Base-by-base conservation (phyloP, 2,329 filamentous ascomycete genomes). In the Ilyonectria destructans region DNA sequence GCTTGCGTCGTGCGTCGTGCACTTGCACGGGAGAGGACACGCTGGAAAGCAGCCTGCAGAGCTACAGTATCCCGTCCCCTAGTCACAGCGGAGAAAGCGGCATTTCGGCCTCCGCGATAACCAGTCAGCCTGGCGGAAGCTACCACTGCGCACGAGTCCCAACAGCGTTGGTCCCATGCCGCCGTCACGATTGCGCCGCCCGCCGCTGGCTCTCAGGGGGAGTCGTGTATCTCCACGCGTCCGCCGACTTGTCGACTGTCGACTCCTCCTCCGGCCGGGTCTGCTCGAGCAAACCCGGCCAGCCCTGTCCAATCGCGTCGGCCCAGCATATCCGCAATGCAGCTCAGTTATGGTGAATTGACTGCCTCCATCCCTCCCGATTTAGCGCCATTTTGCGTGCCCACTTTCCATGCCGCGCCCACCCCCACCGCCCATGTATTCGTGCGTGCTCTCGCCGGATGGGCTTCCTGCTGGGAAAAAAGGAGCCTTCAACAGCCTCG, bases 291-390 rank as follows among this genome's bases (percentile, higher is more conserved):
- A 26, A 26, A 17, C n/a, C 15, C 17, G 15, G 7, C 15, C 40
- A 9, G 40, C 40, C n/a, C 15, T 17, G 40, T 15, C 51, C 51
- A 54, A 54, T 54, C 51, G 5, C 12, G 51, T 37, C 17, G 9
- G 29, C 31, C 10, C 51, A 23, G 51, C 51, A 54, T 54, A 31
- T 54, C 51, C 17, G 31, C 31, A 31, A 54, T 26, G 26, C 26
- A 26, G 26, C 26, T 26, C 26, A 26, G 26, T 26, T 26, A 26
- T 26, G 26, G 26, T 26, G 26, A 26, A 26, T 26, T 26, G 26
- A 26, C 26, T 26, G 26, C 26, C 6, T 26, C 26, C 26, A 17
- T 40, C 17, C 12, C 40, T 19, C 40, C 26, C 26, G 26, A 26
- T 26, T 26, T 26, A 26, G 26, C 26, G 26, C 26, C 26, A 26